Evolutionary conservation across 2,329 filamentous ascomycete species (phyloP).

Genomic region (Mariannaea sp.): DNA sequence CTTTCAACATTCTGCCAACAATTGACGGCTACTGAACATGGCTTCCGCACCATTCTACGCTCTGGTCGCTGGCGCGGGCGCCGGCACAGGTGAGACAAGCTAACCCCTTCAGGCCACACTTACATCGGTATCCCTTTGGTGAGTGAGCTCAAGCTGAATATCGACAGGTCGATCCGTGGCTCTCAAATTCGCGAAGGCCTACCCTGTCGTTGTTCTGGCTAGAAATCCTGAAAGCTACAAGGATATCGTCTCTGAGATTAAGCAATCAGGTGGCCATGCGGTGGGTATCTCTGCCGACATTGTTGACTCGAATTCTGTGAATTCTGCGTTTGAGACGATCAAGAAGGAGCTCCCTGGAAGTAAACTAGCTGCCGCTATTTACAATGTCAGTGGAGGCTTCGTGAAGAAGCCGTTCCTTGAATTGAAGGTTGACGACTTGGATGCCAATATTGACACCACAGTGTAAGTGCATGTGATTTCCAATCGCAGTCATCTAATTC

Average conservation of each 20-base stretch:
- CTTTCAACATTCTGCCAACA: not conserved
- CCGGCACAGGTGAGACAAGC: conserved; percentile 60
- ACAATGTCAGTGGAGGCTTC: conserved; percentile 66
- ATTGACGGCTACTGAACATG: conserved; percentile 12
- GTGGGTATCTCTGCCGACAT: conserved; percentile 66
- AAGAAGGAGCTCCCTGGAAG: conserved; percentile 60
- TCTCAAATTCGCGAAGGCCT: conserved; percentile 64
- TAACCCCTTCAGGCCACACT: not conserved
- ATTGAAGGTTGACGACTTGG: conserved; percentile 54
- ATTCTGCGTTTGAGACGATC: conserved; percentile 65
- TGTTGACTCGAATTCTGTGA: conserved; percentile 52
- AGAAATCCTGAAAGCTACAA: conserved; percentile 69
- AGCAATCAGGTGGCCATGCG: conserved; percentile 67
- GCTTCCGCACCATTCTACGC: conserved; percentile 58
- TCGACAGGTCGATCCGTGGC: conserved; percentile 53
- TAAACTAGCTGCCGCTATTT: conserved; percentile 68
- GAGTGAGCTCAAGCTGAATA: conserved; percentile 2
- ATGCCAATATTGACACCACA: conserved; percentile 50
- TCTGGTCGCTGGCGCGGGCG: conserved; percentile 73
- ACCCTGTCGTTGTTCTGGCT: conserved; percentile 77
- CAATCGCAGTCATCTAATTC: not conserved
- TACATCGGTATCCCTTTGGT: too few relatives aligned
- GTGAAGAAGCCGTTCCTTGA: conserved; percentile 64
- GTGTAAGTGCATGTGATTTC: conserved; percentile 47
- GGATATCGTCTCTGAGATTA: conserved; percentile 71